Conservation (phyloP, 352 stramenopile species). For the Phytophthora crassamura region DNA sequence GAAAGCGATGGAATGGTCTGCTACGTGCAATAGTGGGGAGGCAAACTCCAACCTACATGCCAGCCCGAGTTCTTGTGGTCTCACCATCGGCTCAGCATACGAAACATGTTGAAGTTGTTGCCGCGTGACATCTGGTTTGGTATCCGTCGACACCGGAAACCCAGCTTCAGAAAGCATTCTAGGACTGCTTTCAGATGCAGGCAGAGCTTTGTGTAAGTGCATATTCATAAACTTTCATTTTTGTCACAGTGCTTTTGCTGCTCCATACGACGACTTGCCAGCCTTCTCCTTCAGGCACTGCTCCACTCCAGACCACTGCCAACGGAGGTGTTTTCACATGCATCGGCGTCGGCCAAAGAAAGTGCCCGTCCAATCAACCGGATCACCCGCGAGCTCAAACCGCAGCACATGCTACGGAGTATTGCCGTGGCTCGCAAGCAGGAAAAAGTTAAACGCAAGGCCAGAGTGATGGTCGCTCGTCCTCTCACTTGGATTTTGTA, state of each 20-base stretch:
- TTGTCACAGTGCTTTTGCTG: too few species aligned
- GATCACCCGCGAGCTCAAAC: conserved; percentile 26
- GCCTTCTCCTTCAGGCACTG: background rate
- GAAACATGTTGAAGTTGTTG: conserved; percentile 3
- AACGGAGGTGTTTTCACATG: conserved; percentile 13
- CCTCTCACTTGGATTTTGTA: conserved; percentile 22
- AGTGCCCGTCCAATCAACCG: conserved; percentile 37
- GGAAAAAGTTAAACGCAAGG: conserved; percentile 25
- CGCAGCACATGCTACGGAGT: conserved; percentile 5
- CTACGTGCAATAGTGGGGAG: too few species aligned
- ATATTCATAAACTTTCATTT: too few species aligned
- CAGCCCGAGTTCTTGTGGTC: too few species aligned
- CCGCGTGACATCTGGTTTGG: background rate
- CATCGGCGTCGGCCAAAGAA: conserved; percentile 16
- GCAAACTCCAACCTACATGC: too few species aligned
- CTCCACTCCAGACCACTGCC: too few species aligned
- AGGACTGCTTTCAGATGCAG: background rate
- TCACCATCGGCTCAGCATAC: background rate
- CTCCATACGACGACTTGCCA: background rate
- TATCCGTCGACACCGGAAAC: background rate
- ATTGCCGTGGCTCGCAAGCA: conserved; percentile 26
- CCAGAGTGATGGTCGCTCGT: conserved; percentile 19
- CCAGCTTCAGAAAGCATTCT: too few species aligned
- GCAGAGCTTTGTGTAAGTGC: background rate
- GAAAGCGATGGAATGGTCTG: too few species aligned